Base-by-base conservation (phyloP, 1,284 basidiomycete genomes). In the Malassezia sympodialis region DNA sequence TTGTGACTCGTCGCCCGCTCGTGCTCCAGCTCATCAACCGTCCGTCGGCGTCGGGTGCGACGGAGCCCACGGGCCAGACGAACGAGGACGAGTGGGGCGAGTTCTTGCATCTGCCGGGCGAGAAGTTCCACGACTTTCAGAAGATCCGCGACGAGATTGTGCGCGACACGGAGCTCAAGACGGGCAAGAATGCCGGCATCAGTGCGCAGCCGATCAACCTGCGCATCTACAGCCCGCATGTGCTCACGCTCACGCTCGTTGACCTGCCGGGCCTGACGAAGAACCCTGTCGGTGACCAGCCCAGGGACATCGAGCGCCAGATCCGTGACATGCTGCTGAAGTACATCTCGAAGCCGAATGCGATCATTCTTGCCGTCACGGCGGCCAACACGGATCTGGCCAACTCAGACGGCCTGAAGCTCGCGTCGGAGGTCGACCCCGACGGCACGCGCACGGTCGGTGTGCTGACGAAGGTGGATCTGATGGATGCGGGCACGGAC, bases 51-150 rank as follows among this genome's bases (percentile, higher is more conserved):
- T 41, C 60, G 15, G 53, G 49, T 14, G 51, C 26, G 10, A 15
- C 46, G 17, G 62, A 56, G 53, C 46, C 46, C 7, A 49, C 46
- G 11, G 80, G 79, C 35, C 65, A 80, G 84, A 63, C 79, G 81
- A 46, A 87, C 84, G 73, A 94, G 90, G 84, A 94, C 68, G 93
- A 96, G 77, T 98, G 93, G 93, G 93, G 91, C 72, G 93, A 98
- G 78, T 98, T 98, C 80, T 79, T 96, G 27, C 66, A 73, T 75
- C 81, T 94, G 43, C 90, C 93, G 0, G 87, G 87, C 53, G 88
- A 96, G 78, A 96, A 96, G 78, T 94, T 96, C 79, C 86, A 85
- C 76, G 93, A 98, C 79, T 98, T 98, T 78, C 80, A 83, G 78
- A 93, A 94, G 80, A 94, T 96, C 73, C 82, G 91, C 60, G 88